phyloP scores from a whole-genome alignment of 1,284 basidiomycete genomes.

The Flammula alnicola region DNA sequence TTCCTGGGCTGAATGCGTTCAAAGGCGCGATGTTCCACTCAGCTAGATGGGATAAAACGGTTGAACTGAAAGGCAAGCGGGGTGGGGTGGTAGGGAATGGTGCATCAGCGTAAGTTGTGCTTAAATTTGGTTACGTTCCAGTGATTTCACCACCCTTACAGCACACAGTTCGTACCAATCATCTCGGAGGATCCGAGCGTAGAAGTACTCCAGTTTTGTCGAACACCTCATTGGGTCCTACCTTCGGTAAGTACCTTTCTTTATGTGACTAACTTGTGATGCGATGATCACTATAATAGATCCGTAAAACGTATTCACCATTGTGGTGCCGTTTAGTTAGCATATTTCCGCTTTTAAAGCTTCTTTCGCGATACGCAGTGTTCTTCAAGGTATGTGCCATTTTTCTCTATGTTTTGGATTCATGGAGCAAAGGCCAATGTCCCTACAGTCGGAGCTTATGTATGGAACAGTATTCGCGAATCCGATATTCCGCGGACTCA shows the following conservation, averaged over 20 bases:
- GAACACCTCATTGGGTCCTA: slow-evolving; percentile 50
- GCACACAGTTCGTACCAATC: slow-evolving; percentile 49
- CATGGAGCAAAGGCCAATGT: neutral
- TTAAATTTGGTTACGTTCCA: neutral
- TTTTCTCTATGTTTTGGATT: neutral
- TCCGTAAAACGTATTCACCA: slow-evolving; percentile 35
- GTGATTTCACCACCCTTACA: slow-evolving; percentile 20
- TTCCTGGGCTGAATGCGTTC: slow-evolving; percentile 47
- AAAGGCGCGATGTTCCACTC: slow-evolving; percentile 53
- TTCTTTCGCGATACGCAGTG: slow-evolving; percentile 36
- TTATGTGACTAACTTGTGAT: neutral
- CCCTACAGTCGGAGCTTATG: slow-evolving; percentile 31
- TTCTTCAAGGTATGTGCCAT: slow-evolving; percentile 33
- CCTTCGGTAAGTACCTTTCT: slow-evolving; percentile 35
- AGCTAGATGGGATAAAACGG: slow-evolving; percentile 46
- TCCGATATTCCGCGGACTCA: slow-evolving; percentile 15
- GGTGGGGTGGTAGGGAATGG: slow-evolving; percentile 59
- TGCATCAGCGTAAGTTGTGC: slow-evolving; percentile 48
- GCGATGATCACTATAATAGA: slow-evolving; percentile 20
- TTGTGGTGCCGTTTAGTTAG: slow-evolving; percentile 40
- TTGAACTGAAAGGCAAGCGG: slow-evolving; percentile 45
- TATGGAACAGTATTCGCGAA: slow-evolving; percentile 33
- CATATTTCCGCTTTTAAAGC: slow-evolving; percentile 44
- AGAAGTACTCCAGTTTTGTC: slow-evolving; percentile 48
- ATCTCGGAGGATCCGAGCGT: slow-evolving; percentile 45